Conservation (phyloP, 2,329 filamentous ascomycete species). For the Penicillium sp. region DNA sequence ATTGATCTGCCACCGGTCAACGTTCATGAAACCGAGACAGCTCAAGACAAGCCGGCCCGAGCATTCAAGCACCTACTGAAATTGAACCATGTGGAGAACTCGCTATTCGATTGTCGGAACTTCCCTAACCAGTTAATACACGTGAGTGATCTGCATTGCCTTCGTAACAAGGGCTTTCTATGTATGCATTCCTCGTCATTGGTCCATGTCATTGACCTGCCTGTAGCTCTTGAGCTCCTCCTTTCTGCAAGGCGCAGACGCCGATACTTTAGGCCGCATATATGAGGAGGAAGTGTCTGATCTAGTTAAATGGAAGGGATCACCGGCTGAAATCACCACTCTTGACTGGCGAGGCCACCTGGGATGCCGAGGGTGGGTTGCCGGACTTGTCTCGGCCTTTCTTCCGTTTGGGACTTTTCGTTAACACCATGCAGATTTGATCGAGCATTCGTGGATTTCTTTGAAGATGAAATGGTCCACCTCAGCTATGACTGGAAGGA, state of each 20-base stretch:
- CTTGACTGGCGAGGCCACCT: slow-evolving; percentile 85
- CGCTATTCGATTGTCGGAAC: slow-evolving; percentile 69
- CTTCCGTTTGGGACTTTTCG: background rate
- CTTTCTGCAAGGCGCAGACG: slow-evolving; percentile 76
- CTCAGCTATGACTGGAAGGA: slow-evolving; percentile 81
- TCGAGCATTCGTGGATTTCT: slow-evolving; percentile 89
- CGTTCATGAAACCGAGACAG: slow-evolving; percentile 75
- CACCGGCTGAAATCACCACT: slow-evolving; percentile 77
- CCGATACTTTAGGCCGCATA: slow-evolving; percentile 70
- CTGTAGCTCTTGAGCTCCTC: slow-evolving; percentile 71
- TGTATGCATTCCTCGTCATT: background rate
- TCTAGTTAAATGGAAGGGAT: slow-evolving; percentile 77
- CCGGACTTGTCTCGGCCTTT: background rate
- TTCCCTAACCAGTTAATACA: slow-evolving; percentile 85
- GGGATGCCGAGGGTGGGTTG: slow-evolving; percentile 63
- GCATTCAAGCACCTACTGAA: slow-evolving; percentile 87
- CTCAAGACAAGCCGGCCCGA: slow-evolving; percentile 72
- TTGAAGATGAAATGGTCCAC: slow-evolving; percentile 81
- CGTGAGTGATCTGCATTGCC: slow-evolving; percentile 40
- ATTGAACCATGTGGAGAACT: slow-evolving; percentile 87
- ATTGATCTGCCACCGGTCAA: slow-evolving; percentile 64
- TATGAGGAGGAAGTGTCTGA: slow-evolving; percentile 73
- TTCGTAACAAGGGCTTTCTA: background rate
- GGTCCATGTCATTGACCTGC: slow-evolving; percentile 7
- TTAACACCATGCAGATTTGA: slow-evolving; percentile 60